Percentiles rank a stretch among this genome's conserved stretches.
Conservation (phyloP, 2,329 filamentous ascomycete species). For the Colletotrichum sp. region DNA sequence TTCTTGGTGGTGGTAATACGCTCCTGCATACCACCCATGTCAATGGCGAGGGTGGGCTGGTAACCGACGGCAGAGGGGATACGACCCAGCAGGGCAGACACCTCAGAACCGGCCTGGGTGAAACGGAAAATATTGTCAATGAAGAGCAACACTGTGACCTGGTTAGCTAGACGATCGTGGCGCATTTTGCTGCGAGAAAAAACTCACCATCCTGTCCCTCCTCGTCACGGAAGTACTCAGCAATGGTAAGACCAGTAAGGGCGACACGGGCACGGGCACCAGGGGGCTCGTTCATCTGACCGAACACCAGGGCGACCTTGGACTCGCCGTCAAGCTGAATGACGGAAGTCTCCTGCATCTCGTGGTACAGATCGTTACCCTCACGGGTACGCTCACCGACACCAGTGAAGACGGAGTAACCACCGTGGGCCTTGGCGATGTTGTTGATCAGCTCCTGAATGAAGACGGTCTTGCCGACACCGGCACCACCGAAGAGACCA, state of each 20-base stretch:
- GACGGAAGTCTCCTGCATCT: conserved; percentile 99
- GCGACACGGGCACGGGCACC: conserved; percentile 99
- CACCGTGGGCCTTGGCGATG: conserved; percentile 99
- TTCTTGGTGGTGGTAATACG: conserved; percentile 99
- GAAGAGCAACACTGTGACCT: conserved; percentile 83
- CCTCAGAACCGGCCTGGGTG: conserved; percentile 99
- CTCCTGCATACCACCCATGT: conserved; percentile 99
- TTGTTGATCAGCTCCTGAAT: conserved; percentile 99
- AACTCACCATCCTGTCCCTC: conserved; percentile 84
- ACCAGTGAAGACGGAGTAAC: conserved; percentile 99
- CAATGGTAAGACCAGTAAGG: conserved; percentile 83
- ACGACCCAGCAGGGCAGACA: conserved; percentile 98
- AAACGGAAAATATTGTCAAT: conserved; percentile 99
- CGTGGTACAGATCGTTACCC: conserved; percentile 99
- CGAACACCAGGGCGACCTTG: conserved; percentile 99
- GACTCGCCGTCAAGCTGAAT: conserved; percentile 99
- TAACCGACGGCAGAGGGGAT: conserved; percentile 99
- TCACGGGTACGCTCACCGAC: conserved; percentile 99
- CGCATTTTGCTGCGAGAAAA: not conserved
- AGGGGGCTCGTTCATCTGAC: conserved; percentile 99
- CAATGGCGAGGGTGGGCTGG: conserved; percentile 96
- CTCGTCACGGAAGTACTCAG: conserved; percentile 80
- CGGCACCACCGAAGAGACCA: conserved; percentile 99
- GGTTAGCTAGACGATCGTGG: conserved; percentile 27
- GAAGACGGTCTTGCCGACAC: conserved; percentile 99